Evolutionary conservation across 2,329 filamentous ascomycete genomes (phyloP).

Genomic region (Domatiomyces catenatus): DNA sequence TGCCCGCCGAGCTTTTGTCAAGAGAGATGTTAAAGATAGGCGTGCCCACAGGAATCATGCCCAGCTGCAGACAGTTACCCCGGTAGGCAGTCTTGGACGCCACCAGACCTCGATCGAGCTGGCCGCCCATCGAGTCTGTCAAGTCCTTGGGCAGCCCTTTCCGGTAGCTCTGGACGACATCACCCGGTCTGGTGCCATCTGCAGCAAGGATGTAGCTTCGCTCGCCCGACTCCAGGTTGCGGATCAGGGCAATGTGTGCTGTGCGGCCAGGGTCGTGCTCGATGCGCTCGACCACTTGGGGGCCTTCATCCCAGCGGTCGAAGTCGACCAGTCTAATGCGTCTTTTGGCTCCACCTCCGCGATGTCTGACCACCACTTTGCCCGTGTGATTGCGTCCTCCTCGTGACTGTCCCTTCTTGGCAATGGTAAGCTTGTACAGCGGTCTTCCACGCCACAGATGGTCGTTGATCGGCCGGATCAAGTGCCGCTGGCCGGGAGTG

Average conservation of each 20-base stretch:
- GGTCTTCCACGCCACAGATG: constrained; percentile 92
- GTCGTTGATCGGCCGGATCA: constrained; percentile 84
- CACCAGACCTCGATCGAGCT: constrained; percentile 85
- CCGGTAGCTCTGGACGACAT: constrained; percentile 82
- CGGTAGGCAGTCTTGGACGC: constrained; percentile 86
- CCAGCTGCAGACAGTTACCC: constrained; percentile 86
- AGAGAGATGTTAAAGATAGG: constrained; percentile 78
- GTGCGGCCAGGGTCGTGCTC: constrained; percentile 91
- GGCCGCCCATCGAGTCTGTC: constrained; percentile 79
- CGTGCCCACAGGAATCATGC: constrained; percentile 93
- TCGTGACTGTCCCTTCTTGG: constrained; percentile 83
- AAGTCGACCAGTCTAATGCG: constrained; percentile 90
- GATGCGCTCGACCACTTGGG: constrained; percentile 79
- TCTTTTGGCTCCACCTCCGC: constrained; percentile 80
- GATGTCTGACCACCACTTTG: constrained; percentile 73
- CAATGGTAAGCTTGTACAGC: constrained; percentile 65
- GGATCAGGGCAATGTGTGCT: constrained; percentile 81
- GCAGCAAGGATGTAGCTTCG: constrained; percentile 91
- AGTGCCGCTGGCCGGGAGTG: constrained; percentile 81
- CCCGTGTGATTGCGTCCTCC: constrained; percentile 85
- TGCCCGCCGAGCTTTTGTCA: constrained; percentile 51
- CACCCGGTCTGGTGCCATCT: constrained; percentile 82
- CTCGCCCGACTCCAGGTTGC: constrained; percentile 53
- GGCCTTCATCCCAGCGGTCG: constrained; percentile 58
- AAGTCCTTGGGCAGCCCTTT: constrained; percentile 75